Percentiles rank a stretch among this genome's conserved stretches.
These are phyloP conservation scores for Stachybotrys elegans DNA, from an alignment of 2,329 filamentous ascomycete genomes.

Conservation along the genomic window DNA sequence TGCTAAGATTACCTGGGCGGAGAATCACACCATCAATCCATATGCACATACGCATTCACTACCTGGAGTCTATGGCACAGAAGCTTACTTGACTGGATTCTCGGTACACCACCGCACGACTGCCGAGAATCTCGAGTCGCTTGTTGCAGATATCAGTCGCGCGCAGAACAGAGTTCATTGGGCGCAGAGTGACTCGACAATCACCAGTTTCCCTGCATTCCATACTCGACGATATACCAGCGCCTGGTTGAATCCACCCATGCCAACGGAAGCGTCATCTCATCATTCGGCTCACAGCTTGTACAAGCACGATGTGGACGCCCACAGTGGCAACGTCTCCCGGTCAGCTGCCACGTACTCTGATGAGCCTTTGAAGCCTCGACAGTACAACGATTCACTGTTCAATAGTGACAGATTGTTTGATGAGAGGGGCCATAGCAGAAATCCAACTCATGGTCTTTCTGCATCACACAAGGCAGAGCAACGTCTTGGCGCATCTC, in stretches of 20 bases:
- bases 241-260: slow-evolving; percentile 24
- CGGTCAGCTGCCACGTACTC: slow-evolving; percentile 5
- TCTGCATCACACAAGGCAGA: not conserved
- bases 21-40: slow-evolving; percentile 1
- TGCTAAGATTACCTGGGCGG: slow-evolving; percentile 24
- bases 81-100: slow-evolving; percentile 8
- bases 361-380: slow-evolving; percentile 10
- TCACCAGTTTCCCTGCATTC: slow-evolving; percentile 29
- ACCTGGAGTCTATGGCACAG: not conserved
- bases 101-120: slow-evolving; percentile 15
- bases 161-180: slow-evolving; percentile 11
- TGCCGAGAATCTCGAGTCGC: slow-evolving; percentile 11
- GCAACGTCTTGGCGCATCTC: slow-evolving; percentile 16
- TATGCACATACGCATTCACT: slow-evolving; percentile 5
- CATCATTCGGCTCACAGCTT: slow-evolving; percentile 17
- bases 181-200: slow-evolving; percentile 16
- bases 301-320: slow-evolving; percentile 26
- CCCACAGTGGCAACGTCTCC: slow-evolving; percentile 14
- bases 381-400: slow-evolving; percentile 10
- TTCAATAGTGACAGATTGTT: slow-evolving; percentile 19
- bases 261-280: too few species aligned
- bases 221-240: slow-evolving; percentile 23
- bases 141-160: slow-evolving; percentile 14
- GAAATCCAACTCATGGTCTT: slow-evolving; percentile 2
- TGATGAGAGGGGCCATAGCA: slow-evolving; percentile 1